Base-by-base conservation (phyloP, 495 filamentous ascomycete genomes). In the Hypoxylon fuscum region DNA sequence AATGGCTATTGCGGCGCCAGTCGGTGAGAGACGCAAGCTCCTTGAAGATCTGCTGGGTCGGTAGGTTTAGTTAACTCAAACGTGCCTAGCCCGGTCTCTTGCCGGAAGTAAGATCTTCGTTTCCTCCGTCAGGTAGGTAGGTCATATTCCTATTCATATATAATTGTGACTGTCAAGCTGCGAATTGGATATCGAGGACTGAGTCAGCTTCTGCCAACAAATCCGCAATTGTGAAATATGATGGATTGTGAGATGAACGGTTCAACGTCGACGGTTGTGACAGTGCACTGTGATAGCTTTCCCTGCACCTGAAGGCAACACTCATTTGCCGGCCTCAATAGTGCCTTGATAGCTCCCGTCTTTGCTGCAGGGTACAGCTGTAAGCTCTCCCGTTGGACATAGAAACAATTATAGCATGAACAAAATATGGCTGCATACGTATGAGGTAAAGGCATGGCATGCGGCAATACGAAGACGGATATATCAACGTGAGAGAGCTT, bases 21-120 rank as follows among this genome's bases (percentile, higher is more conserved):
- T 66, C 62, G 62, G 62, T 66, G 62, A 66, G 21, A 60, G 50
- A 42, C 42, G 31, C 29, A 56, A 56, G 43, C 51, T 60, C 25
- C 25, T 52, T 52, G 41, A 50, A 54, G 59, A 51, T 66, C 35
- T 42, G 44, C 45, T 51, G 43, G 62, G 11, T 45, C 40, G 43
- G 62, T 53, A 47, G 50, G 43, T 27, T 23, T 25, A 35, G 35
- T 59, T 45, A 50, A 59, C 45, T 60, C 62, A 55, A 60, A 60
- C 50, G 32, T 52, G 55, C 62, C 50, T 51, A 55, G 37, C 56
- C 46, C 15, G 15, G 43, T 46, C 38, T 65, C 29, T 51, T 42
- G 49, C 45, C 48, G 50, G 49, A 55, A 59, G 35, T 38, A 40
- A 18, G 55, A 59, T 59, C 55, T 49, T 15, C 50, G 14, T n/a